Evolutionary conservation across 129 eudicot species (phyloP), one percentile per base, ranked within the genome.

Genomic region (Deinandra increscens): DNA sequence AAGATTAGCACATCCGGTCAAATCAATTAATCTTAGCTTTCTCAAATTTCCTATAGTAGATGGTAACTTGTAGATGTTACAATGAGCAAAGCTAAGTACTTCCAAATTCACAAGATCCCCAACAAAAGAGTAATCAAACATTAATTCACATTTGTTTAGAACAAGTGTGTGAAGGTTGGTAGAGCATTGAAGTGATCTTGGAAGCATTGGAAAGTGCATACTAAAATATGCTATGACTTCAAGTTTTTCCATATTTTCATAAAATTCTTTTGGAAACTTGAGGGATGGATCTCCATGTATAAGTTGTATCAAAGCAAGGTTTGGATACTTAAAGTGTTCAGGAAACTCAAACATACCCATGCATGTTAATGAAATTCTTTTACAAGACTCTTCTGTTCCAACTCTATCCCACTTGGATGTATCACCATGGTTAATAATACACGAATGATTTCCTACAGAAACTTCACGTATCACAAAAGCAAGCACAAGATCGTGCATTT

Each of bases 401-500:
- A 11, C 6, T 31, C 0, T 7, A 4, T 1, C 6, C 72, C 29
- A 48, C 5, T 49, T 67, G 13, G 72, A 26, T 3, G 31, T 1
- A 15, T 33, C 45, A 1, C 45, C 60, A 14, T 65, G 70, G 1
- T 65, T 43, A 9, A 67, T 33, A 4, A 48, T 1, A 17, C 60
- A 67, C 0, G 43, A 2, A 7, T 7, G 26, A 4, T 7, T 26
- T 0, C 60, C 34, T 15, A 8, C 9, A 15, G 72, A 67, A 33
- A 48, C 44, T 31, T 0, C 10, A 4, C 11, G 17, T 10, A 67
- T 4, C 29, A 67, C 72, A 67, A 67, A 67, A 31, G 31, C 60
- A n/a, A 31, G 60, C 46, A 67, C 72, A 46, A 67, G 60, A 67
- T 49, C 72, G 3, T 67, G 60, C 72, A 67, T 33, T 33, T 67